Conservation (phyloP, 2,329 filamentous ascomycete genomes). For the Xylariaceae sp. region DNA sequence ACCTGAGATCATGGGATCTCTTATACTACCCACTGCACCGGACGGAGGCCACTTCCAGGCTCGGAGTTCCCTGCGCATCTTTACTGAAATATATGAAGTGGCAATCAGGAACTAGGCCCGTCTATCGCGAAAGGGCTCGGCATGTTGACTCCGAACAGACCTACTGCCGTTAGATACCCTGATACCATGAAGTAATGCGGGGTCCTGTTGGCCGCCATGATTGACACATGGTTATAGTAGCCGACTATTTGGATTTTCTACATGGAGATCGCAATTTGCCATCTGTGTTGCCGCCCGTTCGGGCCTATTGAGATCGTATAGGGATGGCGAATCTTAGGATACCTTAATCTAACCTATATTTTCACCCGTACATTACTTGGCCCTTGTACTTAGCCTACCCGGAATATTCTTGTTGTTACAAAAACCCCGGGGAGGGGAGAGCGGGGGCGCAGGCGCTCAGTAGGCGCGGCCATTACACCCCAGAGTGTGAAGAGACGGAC, state of each 20-base stretch:
- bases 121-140: constrained; percentile 35
- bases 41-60: constrained; percentile 2
- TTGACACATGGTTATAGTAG: constrained; percentile 27
- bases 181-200: constrained; percentile 28
- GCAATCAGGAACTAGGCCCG: constrained; percentile 40
- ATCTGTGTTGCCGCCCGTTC: constrained; percentile 31
- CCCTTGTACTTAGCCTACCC: constrained; percentile 15
- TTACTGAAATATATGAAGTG: constrained; percentile 12
- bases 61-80: constrained; percentile 4
- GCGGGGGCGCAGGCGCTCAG: constrained; percentile 17
- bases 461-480: neutral
- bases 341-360: constrained; percentile 30
- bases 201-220: constrained; percentile 20
- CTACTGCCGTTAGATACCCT: constrained; percentile 25
- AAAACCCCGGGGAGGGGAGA: neutral
- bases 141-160: constrained; percentile 35
- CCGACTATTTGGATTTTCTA: constrained; percentile 19
- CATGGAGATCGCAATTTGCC: constrained; percentile 26
- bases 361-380: constrained; percentile 19
- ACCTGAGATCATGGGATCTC: constrained; percentile 21
- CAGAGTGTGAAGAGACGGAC: neutral
- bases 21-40: constrained; percentile 30
- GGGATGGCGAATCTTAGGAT: constrained; percentile 18
- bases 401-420: constrained; percentile 6
- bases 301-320: constrained; percentile 31